These are phyloP conservation scores for Inonotus hispidus DNA, from an alignment of 1,284 basidiomycete species.

Conservation along the genomic window DNA sequence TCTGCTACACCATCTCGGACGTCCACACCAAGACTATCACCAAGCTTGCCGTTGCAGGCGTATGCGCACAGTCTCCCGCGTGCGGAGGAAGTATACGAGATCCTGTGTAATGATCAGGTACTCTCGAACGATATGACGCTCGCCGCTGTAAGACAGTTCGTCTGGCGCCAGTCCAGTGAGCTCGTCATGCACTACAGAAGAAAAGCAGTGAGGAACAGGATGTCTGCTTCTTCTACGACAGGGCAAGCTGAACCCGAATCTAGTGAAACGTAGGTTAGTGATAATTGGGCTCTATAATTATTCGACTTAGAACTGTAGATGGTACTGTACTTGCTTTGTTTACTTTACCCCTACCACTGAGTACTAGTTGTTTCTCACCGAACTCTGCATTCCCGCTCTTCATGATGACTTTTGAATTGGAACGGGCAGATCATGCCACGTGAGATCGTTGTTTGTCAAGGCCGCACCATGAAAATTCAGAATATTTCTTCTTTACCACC, in stretches of 20 bases:
- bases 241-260: not conserved
- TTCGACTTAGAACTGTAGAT: not conserved
- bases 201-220: slow-evolving; percentile 28
- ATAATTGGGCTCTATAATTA: not conserved
- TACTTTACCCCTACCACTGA: too few relatives aligned
- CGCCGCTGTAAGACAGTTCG: slow-evolving; percentile 81
- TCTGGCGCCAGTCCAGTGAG: slow-evolving; percentile 80
- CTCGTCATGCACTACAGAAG: slow-evolving; percentile 78
- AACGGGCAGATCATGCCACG: not conserved
- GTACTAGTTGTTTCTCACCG: too few relatives aligned
- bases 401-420: too few relatives aligned
- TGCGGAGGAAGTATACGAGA: slow-evolving; percentile 80
- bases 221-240: not conserved
- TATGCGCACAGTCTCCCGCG: slow-evolving; percentile 24
- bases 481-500: not conserved
- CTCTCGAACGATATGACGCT: slow-evolving; percentile 85
- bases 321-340: not conserved
- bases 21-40: slow-evolving; percentile 10
- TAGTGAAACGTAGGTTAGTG: not conserved
- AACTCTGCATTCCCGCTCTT: too few relatives aligned
- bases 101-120: slow-evolving; percentile 79
- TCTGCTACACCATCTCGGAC: slow-evolving; percentile 6
- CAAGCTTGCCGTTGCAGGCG: slow-evolving; percentile 5
- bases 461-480: not conserved
- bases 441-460: not conserved